These are phyloP conservation scores for Heterotrichella gracilis DNA, from an alignment of 352 stramenopile species.

Conservation along the genomic window DNA sequence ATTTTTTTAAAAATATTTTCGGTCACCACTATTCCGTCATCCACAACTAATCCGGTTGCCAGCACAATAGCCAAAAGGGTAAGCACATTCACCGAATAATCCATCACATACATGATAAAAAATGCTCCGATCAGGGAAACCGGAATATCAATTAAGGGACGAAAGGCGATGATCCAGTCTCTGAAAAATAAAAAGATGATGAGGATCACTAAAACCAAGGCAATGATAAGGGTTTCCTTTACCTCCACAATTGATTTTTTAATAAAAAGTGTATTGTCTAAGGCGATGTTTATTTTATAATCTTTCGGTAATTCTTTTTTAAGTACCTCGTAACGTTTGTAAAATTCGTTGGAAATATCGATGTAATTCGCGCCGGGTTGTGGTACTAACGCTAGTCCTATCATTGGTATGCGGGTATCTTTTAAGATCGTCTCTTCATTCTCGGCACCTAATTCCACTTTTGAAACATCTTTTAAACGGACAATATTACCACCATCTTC, in stretches of 20 bases:
- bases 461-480: too few species aligned
- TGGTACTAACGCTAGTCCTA: not conserved
- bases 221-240: not conserved
- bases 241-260: too few species aligned
- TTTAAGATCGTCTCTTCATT: conserved; percentile 5
- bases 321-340: not conserved
- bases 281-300: not conserved
- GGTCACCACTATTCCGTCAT: not conserved
- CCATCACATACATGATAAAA: not conserved
- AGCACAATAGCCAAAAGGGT: not conserved
- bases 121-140: not conserved
- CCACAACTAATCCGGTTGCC: not conserved
- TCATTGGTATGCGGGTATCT: not conserved
- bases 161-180: not conserved
- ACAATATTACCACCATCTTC: not conserved
- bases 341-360: not conserved
- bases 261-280: not conserved
- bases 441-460: too few species aligned
- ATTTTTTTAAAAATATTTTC: not conserved
- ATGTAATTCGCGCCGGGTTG: too few species aligned
- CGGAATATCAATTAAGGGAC: not conserved
- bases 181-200: conserved; percentile 7
- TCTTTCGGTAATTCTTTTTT: conserved; percentile 1
- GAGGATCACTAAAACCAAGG: not conserved
- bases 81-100: not conserved